phyloP scores from a whole-genome alignment of 495 filamentous ascomycete species.

The Baudoinia panamericana region DNA sequence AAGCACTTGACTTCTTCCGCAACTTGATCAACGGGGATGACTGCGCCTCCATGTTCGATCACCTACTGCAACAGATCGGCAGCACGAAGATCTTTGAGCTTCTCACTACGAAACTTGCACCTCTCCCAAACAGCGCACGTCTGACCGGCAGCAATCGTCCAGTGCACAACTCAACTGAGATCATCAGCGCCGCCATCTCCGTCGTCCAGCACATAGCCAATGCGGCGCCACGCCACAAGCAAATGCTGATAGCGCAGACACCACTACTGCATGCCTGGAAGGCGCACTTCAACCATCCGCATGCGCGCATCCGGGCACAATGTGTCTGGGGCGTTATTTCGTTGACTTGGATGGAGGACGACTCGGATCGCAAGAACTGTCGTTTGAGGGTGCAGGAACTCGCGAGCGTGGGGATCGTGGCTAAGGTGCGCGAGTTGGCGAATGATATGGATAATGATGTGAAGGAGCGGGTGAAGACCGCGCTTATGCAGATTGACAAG shows the following conservation, averaged over 20 bases:
- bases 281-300: conserved; percentile 51
- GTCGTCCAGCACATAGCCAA: conserved; percentile 79
- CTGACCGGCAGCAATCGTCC: background rate
- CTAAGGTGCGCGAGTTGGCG: conserved; percentile 45
- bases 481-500: conserved; percentile 47
- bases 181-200: conserved; percentile 59
- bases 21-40: conserved; percentile 69
- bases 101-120: conserved; percentile 51
- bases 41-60: conserved; percentile 67
- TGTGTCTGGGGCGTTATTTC: conserved; percentile 75
- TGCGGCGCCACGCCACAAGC: conserved; percentile 59
- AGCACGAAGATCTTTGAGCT: conserved; percentile 63
- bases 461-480: conserved; percentile 68
- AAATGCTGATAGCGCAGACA: conserved; percentile 55
- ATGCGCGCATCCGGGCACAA: conserved; percentile 55
- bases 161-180: conserved; percentile 36
- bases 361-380: conserved; percentile 46
- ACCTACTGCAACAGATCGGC: conserved; percentile 62
- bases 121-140: conserved; percentile 4
- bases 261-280: conserved; percentile 40
- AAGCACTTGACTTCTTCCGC: conserved; percentile 73
- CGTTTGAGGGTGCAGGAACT: conserved; percentile 53
- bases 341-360: conserved; percentile 65
- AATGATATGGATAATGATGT: conserved; percentile 73
- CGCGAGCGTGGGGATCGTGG: conserved; percentile 56